Evolutionary conservation across 2,329 filamentous ascomycete genomes (phyloP).

Genomic region (Aplosporella prunicola): DNA sequence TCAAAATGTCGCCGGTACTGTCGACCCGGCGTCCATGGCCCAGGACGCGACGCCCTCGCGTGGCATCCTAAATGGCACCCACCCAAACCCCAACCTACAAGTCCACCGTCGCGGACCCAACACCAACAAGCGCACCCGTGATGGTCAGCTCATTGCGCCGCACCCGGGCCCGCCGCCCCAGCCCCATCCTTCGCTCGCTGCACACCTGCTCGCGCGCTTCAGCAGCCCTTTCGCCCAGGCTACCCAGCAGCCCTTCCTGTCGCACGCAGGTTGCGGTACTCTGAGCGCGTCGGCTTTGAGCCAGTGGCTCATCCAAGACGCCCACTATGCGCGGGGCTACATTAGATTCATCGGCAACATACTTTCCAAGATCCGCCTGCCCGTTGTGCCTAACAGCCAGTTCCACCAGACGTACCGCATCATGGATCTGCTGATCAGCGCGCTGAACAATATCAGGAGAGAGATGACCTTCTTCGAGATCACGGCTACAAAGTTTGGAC

Average conservation of each 20-base stretch:
- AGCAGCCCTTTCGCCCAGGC: conserved; percentile 42
- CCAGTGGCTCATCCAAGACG: conserved; percentile 63
- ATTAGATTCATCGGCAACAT: conserved; percentile 57
- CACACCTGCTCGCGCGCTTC: conserved; percentile 46
- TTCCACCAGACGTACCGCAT: conserved; percentile 46
- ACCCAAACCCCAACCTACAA: conserved; percentile 40
- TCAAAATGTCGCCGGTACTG: background rate
- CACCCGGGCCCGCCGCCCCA: conserved; percentile 17
- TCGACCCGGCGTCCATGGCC: conserved; percentile 10
- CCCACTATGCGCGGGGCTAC: conserved; percentile 62
- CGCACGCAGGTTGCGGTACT: conserved; percentile 53
- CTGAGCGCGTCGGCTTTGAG: conserved; percentile 48
- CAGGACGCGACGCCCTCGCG: conserved; percentile 12
- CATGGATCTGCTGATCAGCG: conserved; percentile 53
- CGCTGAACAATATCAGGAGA: conserved; percentile 55
- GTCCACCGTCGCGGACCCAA: conserved; percentile 36
- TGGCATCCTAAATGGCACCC: conserved; percentile 36
- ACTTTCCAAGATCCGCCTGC: conserved; percentile 52
- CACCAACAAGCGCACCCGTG: conserved; percentile 26
- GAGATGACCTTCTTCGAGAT: conserved; percentile 61
- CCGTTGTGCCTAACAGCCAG: conserved; percentile 34
- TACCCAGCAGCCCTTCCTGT: conserved; percentile 59
- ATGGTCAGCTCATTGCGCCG: conserved; percentile 28
- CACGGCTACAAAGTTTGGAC: conserved; percentile 50
- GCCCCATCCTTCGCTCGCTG: conserved; percentile 43